Conservation (phyloP, 805 yeast genomes). For the Candida boleticola region DNA sequence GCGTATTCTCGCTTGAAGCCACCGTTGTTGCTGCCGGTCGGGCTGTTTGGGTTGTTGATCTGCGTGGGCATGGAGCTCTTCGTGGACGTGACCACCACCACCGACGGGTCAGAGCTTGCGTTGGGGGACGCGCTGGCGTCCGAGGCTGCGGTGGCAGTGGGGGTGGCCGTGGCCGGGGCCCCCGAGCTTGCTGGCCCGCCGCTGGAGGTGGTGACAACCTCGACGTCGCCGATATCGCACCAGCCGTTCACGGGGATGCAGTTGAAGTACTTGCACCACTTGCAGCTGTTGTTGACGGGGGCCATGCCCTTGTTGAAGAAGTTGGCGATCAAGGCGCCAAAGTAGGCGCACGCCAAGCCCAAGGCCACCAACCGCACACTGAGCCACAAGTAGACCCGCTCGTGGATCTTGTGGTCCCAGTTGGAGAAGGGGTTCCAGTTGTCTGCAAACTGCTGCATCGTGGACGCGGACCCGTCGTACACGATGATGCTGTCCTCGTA, state of each 20-base stretch:
- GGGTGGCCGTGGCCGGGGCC: slow-evolving; percentile 11
- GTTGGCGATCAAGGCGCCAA: slow-evolving; percentile 47
- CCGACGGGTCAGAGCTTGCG: neutral
- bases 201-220: slow-evolving; percentile 15
- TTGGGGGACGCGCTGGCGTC: slow-evolving; percentile 4
- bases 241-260: slow-evolving; percentile 70
- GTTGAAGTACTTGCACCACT: slow-evolving; percentile 73
- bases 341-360: slow-evolving; percentile 48
- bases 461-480: slow-evolving; percentile 26
- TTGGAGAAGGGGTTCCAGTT: slow-evolving; percentile 41
- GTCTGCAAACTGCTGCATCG: slow-evolving; percentile 30
- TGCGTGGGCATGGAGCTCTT: neutral
- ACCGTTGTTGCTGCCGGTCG: neutral
- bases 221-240: slow-evolving; percentile 53
- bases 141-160: slow-evolving; percentile 19
- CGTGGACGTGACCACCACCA: neutral
- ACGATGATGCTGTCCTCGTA: slow-evolving; percentile 39
- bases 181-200: slow-evolving; percentile 11
- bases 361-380: slow-evolving; percentile 43
- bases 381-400: slow-evolving; percentile 52
- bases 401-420: slow-evolving; percentile 30
- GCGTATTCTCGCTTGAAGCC: neutral
- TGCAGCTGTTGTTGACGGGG: slow-evolving; percentile 51
- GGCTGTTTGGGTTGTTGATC: neutral
- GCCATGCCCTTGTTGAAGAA: slow-evolving; percentile 34